These are phyloP conservation scores for Chlorencoelia australis DNA, from an alignment of 2,329 filamentous ascomycete genomes.

Conservation along the genomic window DNA sequence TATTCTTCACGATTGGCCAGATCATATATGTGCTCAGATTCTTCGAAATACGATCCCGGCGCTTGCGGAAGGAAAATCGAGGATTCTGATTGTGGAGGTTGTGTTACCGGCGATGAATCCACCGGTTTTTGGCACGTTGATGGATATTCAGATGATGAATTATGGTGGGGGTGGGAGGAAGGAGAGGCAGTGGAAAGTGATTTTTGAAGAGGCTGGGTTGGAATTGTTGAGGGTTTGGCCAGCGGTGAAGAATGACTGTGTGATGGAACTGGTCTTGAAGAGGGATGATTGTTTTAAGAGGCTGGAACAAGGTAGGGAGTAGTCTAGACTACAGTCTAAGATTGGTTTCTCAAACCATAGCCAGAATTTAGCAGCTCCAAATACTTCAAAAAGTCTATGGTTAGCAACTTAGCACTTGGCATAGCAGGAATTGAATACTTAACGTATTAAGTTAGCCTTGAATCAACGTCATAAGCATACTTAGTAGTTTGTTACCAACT, in stretches of 20 bases:
- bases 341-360: too few species aligned
- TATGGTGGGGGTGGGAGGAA: slow-evolving; percentile 29
- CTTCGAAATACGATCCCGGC: slow-evolving; percentile 20
- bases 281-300: background rate
- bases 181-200: slow-evolving; percentile 26
- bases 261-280: slow-evolving; percentile 9
- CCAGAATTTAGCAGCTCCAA: too few species aligned
- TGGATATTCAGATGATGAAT: slow-evolving; percentile 32
- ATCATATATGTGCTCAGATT: slow-evolving; percentile 23
- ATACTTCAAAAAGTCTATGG: too few species aligned
- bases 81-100: slow-evolving; percentile 13
- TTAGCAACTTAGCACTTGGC: too few species aligned
- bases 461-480: too few species aligned
- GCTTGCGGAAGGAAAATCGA: slow-evolving; percentile 19
- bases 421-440: too few species aligned
- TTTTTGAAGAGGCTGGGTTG: slow-evolving; percentile 10
- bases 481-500: too few species aligned
- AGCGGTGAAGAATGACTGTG: slow-evolving; percentile 3
- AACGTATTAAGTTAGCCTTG: too few species aligned
- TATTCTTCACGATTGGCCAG: slow-evolving; percentile 29
- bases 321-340: too few species aligned
- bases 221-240: slow-evolving; percentile 13
- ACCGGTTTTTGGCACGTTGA: slow-evolving; percentile 15
- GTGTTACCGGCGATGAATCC: slow-evolving; percentile 9
- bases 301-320: too few species aligned